A percentile compares a stretch with the other conserved stretches of the same genome.
Conservation (phyloP, 306 rosid species). For the Vicia faba region DNA sequence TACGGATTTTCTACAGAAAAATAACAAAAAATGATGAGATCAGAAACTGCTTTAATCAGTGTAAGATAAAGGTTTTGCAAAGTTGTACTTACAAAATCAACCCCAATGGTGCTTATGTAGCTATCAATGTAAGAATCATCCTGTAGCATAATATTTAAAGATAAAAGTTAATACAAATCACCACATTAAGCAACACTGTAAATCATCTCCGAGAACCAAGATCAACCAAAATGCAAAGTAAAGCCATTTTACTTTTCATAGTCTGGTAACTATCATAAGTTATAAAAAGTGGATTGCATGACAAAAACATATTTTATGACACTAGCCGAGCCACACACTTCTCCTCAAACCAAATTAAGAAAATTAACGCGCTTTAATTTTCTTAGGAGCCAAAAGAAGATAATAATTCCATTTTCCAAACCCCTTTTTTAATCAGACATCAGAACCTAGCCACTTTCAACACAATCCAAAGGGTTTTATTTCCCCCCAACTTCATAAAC, state of each 20-base stretch:
- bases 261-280: not conserved
- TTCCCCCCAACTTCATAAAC: not conserved
- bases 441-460: conserved; percentile 2
- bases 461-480: not conserved
- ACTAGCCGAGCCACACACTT: no score
- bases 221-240: conserved; percentile 19
- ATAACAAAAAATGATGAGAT: conserved; percentile 25
- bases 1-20: conserved; percentile 52
- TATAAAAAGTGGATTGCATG: not conserved
- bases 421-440: no score
- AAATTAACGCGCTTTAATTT: conserved; percentile 3
- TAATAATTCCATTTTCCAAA: not conserved
- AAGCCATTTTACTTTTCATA: conserved; percentile 10
- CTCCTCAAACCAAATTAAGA: not conserved
- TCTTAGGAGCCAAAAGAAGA: not conserved
- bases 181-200: conserved; percentile 3
- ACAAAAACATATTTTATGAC: conserved; percentile 5
- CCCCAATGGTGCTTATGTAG: conserved; percentile 98
- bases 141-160: conserved; percentile 43
- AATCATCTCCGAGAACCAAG: conserved; percentile 25
- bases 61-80: not conserved
- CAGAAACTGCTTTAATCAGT: conserved; percentile 16
- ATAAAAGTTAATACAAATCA: conserved; percentile 15
- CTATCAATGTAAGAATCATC: conserved; percentile 94
- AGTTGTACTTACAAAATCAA: conserved; percentile 80